These are phyloP conservation scores for Sarcomyxa edulis DNA, from an alignment of 768 basidiomycete genomes.

Conservation along the genomic window DNA sequence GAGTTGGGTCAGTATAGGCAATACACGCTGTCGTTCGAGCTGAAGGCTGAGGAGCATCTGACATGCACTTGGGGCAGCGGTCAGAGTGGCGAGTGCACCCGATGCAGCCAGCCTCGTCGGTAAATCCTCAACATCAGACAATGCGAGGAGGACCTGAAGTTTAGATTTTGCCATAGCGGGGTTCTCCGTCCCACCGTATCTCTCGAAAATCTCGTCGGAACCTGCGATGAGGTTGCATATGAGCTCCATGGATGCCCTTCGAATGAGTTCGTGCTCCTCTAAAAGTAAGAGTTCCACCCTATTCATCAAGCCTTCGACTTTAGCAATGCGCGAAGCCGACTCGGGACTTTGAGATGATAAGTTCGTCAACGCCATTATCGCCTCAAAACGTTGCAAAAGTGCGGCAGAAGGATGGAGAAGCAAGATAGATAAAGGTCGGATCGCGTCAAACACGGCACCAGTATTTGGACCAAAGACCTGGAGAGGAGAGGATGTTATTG, in stretches of 20 bases:
- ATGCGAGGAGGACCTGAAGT: slow-evolving; percentile 76
- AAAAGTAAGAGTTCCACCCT: slow-evolving; percentile 70
- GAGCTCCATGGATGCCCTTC: slow-evolving; percentile 86
- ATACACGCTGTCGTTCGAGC: slow-evolving; percentile 53
- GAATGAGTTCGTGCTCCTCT: slow-evolving; percentile 77
- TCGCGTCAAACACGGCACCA: slow-evolving; percentile 73
- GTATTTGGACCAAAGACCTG: slow-evolving; percentile 88
- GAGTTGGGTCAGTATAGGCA: slow-evolving; percentile 63
- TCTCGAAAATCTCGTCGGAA: slow-evolving; percentile 69
- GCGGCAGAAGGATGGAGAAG: slow-evolving; percentile 64
- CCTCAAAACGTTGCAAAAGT: slow-evolving; percentile 85
- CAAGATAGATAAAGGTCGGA: slow-evolving; percentile 73
- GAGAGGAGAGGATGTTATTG: slow-evolving; percentile 87
- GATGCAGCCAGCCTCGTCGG: slow-evolving; percentile 86
- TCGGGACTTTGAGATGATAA: slow-evolving; percentile 73
- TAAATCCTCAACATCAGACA: slow-evolving; percentile 83
- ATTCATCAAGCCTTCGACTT: slow-evolving; percentile 52
- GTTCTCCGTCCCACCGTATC: slow-evolving; percentile 50
- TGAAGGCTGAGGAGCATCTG: slow-evolving; percentile 58
- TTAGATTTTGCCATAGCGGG: slow-evolving; percentile 47
- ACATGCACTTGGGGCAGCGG: slow-evolving; percentile 57
- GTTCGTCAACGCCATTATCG: slow-evolving; percentile 95
- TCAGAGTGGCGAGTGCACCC: slow-evolving; percentile 82
- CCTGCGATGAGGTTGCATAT: slow-evolving; percentile 86
- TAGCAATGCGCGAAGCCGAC: slow-evolving; percentile 62